These are phyloP conservation scores for Cubamyces sp. DNA, from an alignment of 768 basidiomycete genomes.

Conservation along the genomic window DNA sequence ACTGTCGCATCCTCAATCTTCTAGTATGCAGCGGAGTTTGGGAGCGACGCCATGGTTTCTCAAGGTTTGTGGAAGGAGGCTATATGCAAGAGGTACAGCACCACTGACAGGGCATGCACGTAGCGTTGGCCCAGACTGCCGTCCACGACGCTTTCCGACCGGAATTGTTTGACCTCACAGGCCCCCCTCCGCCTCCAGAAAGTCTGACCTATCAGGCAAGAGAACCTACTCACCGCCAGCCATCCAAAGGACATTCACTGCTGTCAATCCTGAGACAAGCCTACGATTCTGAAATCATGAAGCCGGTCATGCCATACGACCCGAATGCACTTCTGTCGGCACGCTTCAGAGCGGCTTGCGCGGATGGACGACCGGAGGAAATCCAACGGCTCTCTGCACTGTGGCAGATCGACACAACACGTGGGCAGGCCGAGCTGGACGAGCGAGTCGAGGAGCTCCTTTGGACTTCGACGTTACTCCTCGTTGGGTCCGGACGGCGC, in stretches of 20 bases:
- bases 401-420: slow-evolving; percentile 42
- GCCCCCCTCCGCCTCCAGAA: background rate
- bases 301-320: slow-evolving; percentile 57
- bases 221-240: slow-evolving; percentile 26
- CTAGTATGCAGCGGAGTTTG: slow-evolving; percentile 59
- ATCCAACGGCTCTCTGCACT: slow-evolving; percentile 48
- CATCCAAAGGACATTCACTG: slow-evolving; percentile 44
- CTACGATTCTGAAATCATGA: slow-evolving; percentile 52
- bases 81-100: no score
- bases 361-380: slow-evolving; percentile 46
- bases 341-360: slow-evolving; percentile 40
- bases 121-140: slow-evolving; percentile 56
- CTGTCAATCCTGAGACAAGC: slow-evolving; percentile 54
- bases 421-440: slow-evolving; percentile 41
- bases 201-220: background rate
- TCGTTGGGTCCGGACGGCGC: slow-evolving; percentile 49
- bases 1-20: background rate
- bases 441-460: slow-evolving; percentile 53
- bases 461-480: slow-evolving; percentile 51
- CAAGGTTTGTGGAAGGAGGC: slow-evolving; percentile 41
- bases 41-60: slow-evolving; percentile 51
- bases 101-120: no score
- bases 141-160: slow-evolving; percentile 40
- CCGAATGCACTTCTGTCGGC: slow-evolving; percentile 45
- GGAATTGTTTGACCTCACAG: slow-evolving; percentile 37